Percentiles rank a stretch among this genome's conserved stretches.
These are phyloP conservation scores for Flaveria linearis DNA, from an alignment of 129 eudicot species.

Conservation along the genomic window DNA sequence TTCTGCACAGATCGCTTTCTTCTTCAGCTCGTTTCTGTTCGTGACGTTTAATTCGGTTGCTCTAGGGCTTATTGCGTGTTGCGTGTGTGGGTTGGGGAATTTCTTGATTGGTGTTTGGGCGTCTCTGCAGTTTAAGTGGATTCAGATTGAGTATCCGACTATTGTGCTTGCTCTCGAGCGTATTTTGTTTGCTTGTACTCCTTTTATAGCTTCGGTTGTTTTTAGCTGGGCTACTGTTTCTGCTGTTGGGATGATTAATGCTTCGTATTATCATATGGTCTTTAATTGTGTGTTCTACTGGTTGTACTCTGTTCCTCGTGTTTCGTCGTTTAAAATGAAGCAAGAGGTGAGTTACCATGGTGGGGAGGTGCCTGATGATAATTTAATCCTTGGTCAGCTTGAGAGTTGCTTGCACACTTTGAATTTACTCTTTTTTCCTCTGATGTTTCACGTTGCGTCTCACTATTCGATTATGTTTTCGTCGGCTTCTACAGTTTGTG, in stretches of 20 bases:
- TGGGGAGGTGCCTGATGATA: conserved; percentile 80
- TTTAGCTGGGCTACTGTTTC: conserved; percentile 90
- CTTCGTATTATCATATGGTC: conserved; percentile 70
- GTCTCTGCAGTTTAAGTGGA: conserved; percentile 93
- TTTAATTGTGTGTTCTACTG: conserved; percentile 79
- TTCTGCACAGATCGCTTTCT: conserved; percentile 78
- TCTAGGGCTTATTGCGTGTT: conserved; percentile 54
- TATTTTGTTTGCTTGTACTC: conserved; percentile 72
- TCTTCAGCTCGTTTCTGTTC: conserved; percentile 62
- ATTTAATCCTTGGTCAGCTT: conserved; percentile 67
- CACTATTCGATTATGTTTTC: conserved; percentile 65
- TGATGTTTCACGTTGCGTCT: conserved; percentile 73
- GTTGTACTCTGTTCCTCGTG: conserved; percentile 79
- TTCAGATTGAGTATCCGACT: conserved; percentile 84
- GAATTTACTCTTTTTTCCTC: conserved; percentile 62
- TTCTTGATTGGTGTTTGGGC: conserved; percentile 91
- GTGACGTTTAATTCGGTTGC: conserved; percentile 46
- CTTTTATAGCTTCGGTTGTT: conserved; percentile 56
- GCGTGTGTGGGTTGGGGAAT: conserved; percentile 56
- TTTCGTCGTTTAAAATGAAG: conserved; percentile 73
- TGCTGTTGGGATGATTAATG: conserved; percentile 81
- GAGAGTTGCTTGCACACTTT: conserved; percentile 85
- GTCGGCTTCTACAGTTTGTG: conserved; percentile 64
- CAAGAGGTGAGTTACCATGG: conserved; percentile 76
- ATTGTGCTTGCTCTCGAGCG: conserved; percentile 82